phyloP scores from a whole-genome alignment of 441 rosid genomes.

The Bocquillonia castaneifolia region DNA sequence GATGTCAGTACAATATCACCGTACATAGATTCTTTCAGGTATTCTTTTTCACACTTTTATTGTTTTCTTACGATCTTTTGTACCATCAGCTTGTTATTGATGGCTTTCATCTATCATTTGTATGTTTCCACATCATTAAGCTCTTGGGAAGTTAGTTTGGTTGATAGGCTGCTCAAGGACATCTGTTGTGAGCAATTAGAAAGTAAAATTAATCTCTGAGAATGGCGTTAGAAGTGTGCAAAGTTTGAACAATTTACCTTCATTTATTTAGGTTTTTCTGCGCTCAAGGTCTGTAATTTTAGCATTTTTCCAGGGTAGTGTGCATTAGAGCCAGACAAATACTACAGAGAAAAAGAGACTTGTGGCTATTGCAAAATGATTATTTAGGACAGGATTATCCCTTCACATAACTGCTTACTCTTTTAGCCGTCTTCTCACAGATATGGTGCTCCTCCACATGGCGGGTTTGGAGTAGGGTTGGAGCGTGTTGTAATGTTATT shows the following conservation, averaged over 20 bases:
- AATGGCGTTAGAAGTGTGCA: not conserved
- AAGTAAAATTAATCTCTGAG: not conserved
- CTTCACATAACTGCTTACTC: not conserved
- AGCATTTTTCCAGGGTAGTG: not conserved
- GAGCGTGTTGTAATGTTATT: conserved; percentile 88
- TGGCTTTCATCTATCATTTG: not conserved
- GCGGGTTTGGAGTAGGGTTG: conserved; percentile 81
- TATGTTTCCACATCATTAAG: not conserved
- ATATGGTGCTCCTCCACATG: conserved; percentile 81
- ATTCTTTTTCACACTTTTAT: not conserved
- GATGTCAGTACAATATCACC: conserved; percentile 69
- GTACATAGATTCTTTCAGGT: conserved; percentile 87
- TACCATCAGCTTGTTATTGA: not conserved
- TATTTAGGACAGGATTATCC: not conserved
- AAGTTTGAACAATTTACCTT: not conserved
- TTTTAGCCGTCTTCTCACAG: conserved; percentile 32
- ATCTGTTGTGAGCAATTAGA: not conserved
- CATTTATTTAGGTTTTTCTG: not conserved
- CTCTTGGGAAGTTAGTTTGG: not conserved
- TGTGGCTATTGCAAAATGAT: not conserved
- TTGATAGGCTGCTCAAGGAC: not conserved
- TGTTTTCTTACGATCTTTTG: not conserved
- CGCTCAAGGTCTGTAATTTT: no score
- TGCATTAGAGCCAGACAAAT: no score
- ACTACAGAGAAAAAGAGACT: not conserved